Conservation (phyloP, 257 asterid species). For the Linaria vulgaris region DNA sequence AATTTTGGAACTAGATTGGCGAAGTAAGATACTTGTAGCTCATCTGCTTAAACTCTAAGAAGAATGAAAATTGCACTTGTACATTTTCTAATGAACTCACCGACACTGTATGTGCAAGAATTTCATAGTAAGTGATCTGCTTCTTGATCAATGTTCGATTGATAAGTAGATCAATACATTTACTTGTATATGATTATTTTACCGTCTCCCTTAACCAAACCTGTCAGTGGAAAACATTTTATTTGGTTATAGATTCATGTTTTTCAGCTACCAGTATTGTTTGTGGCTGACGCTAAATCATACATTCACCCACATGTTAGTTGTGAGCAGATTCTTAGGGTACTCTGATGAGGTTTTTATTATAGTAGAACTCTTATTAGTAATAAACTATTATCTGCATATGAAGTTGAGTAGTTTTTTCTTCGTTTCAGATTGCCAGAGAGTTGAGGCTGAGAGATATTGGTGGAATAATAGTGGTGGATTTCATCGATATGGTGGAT, state of each 20-base stretch:
- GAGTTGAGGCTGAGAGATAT: conserved; percentile 95
- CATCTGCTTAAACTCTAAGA: too few species aligned
- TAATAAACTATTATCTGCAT: conserved; percentile 16
- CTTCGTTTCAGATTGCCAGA: conserved; percentile 79
- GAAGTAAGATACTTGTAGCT: too few species aligned
- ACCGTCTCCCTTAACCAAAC: background rate
- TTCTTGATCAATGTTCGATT: conserved; percentile 17
- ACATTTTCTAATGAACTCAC: too few species aligned
- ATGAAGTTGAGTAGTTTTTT: conserved; percentile 22
- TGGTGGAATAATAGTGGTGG: conserved; percentile 97
- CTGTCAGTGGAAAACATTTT: conserved; percentile 8
- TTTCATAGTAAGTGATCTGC: too few species aligned
- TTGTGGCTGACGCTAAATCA: conserved; percentile 17
- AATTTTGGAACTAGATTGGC: too few species aligned
- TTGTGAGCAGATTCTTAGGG: conserved; percentile 19
- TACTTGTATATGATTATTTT: background rate
- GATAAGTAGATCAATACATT: conserved; percentile 2
- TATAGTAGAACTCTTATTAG: background rate
- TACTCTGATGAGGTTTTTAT: conserved; percentile 8
- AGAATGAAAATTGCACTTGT: too few species aligned
- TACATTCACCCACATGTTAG: conserved; percentile 13
- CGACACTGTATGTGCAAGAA: too few species aligned
- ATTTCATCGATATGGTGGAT: conserved; percentile 96
- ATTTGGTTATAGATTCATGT: conserved; percentile 6
- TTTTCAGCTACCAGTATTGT: conserved; percentile 6